Base-by-base conservation (phyloP, 108 stramenopile genomes). In the Skeletonema grethae region DNA sequence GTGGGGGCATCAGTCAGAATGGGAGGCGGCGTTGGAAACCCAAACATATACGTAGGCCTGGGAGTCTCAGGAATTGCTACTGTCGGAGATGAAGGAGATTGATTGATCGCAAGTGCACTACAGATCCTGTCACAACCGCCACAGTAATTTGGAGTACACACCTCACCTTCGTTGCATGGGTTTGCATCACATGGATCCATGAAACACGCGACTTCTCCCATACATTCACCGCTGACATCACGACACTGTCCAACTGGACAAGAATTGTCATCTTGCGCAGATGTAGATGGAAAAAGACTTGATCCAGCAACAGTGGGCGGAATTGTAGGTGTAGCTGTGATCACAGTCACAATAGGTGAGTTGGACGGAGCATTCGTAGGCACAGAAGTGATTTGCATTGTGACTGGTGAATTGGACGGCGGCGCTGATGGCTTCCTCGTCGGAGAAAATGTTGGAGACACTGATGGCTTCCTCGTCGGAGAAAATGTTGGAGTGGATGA, bases 81-180 rank as follows among this genome's bases (percentile, higher is more conserved):
- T 24, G 18, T 53, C 4, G 50, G 50, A 8, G 50, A 2, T 4
- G 50, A 5, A 53, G 8, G 50, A 53, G 50, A 22, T 24, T 22
- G 50, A 43, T n/a, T 53, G 50, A 20, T 24, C n/a, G 22, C 50
- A 24, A 36, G 5, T 24, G 34, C 62, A 63, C 62, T 63, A 24
- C 72, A 73, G 1, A 73, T 57, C 15, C 48, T 62, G 63, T 58
- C 13, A n/a, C 72, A 73, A 8, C 72, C 72, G 46, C 72, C 72
- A 22, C 72, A 73, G 39, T 65, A 64, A 22, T 73, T 73, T 13
- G 56, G 20, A 0, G 12, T 41, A 43, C 72, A 73, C 16, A 22
- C 45, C 48, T 66, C 63, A 43, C 22, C 59, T 4, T 61, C 60
- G n/a, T 20, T 45, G 35, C 73, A 75, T 2, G 43, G n/a, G 2